Evolutionary conservation across 768 basidiomycete genomes (phyloP).

Genomic region (Udeniomyces megalosporus): DNA sequence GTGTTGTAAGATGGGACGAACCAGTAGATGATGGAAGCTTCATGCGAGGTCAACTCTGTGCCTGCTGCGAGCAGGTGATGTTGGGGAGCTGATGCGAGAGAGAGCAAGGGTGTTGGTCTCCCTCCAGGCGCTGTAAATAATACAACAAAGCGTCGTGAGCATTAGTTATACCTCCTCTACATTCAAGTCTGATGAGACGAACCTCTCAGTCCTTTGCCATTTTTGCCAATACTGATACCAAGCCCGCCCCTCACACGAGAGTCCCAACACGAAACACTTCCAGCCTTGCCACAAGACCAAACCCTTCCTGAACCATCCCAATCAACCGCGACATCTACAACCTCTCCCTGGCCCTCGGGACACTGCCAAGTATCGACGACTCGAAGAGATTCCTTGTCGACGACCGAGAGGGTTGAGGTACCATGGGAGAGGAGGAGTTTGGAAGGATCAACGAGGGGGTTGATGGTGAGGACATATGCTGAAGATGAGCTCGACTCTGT

Average conservation of each 20-base stretch:
- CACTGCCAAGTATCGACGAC: constrained; percentile 5
- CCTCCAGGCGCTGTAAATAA: constrained; percentile 2
- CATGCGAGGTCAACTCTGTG: constrained; percentile 62
- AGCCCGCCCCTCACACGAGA: constrained; percentile 10
- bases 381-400: not conserved
- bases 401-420: constrained; percentile 4
- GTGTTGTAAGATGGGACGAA: constrained; percentile 26
- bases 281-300: constrained; percentile 11
- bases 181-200: not conserved
- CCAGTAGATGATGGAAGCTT: constrained; percentile 76
- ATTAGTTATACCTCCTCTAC: not conserved
- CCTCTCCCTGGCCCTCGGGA: not conserved
- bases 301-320: not conserved
- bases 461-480: constrained; percentile 10
- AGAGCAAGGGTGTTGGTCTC: constrained; percentile 16
- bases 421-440: constrained; percentile 12
- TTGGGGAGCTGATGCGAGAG: constrained; percentile 46
- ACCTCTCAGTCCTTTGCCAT: constrained; percentile 2
- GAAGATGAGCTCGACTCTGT: not conserved
- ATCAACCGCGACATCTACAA: constrained; percentile 1
- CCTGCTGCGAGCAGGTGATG: constrained; percentile 65
- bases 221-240: not conserved
- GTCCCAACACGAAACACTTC: constrained; percentile 8
- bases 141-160: not conserved
- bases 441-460: not conserved